phyloP scores from a whole-genome alignment of 164 flowering plant genomes.

The Stephania yunnanensis region DNA sequence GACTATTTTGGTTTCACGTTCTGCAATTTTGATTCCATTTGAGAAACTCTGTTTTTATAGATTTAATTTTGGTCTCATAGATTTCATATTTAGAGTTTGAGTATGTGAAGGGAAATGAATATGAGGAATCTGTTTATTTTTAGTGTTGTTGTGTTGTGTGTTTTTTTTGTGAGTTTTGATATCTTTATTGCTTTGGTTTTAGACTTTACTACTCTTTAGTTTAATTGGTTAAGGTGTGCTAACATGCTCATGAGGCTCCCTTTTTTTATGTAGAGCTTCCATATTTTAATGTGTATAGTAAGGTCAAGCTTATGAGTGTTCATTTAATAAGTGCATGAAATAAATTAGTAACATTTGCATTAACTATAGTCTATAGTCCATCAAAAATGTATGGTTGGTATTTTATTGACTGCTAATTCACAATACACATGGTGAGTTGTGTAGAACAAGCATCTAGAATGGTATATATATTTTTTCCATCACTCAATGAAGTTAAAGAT shows the following conservation, averaged over 20 bases:
- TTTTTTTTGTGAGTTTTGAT: neutral
- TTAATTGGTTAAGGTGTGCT: conserved; percentile 9
- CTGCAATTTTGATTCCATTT: too few species aligned
- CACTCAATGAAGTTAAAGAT: neutral
- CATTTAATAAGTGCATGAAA: conserved; percentile 3
- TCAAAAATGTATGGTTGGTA: neutral
- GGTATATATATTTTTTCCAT: neutral
- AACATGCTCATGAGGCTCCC: conserved; percentile 7
- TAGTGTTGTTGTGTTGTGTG: neutral
- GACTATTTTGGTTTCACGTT: too few species aligned
- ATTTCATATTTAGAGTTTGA: neutral
- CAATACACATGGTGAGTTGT: neutral
- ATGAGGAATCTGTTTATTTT: neutral
- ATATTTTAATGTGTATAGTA: neutral
- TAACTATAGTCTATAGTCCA: neutral
- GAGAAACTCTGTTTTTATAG: too few species aligned
- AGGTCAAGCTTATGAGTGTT: neutral
- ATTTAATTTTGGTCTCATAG: too few species aligned
- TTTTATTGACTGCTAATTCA: neutral
- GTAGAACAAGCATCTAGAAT: conserved; percentile 1
- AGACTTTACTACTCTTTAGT: neutral
- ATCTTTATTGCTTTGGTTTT: neutral
- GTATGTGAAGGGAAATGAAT: neutral
- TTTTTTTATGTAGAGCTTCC: neutral
- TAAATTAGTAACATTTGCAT: neutral